Base-by-base conservation (phyloP, 768 basidiomycete genomes). In the Lentinula edodes region DNA sequence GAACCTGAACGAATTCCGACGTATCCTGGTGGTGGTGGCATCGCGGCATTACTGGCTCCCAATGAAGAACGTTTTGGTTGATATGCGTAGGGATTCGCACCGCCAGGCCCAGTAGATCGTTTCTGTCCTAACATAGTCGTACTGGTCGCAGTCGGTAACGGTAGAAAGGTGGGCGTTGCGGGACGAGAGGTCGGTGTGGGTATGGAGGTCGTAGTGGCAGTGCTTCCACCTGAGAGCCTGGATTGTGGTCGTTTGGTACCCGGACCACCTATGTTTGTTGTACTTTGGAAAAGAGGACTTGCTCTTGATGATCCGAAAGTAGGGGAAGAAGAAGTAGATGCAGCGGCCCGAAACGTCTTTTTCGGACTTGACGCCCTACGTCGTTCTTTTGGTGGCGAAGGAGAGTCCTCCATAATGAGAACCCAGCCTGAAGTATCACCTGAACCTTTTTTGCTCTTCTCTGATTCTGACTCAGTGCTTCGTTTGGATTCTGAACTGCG, bases 341-440 rank as follows among this genome's bases (percentile, higher is more conserved):
- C 70, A 32, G 75, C 72, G n/a, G 79, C 74, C 48, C 78, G 82
- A 70, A 82, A 86, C 7, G 78, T 69, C 41, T 79, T 78, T n/a
- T 83, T 79, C 20, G 89, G 88, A 64, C 86, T 90, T 16, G 87
- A 84, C 41, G 82, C 71, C 66, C 88, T 79, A 61, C 88, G 78
- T 62, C 78, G 76, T 68, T 85, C 84, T 62, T 84, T 88, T 35
- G 76, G 77, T 20, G 88, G 89, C 15, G 86, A 86, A 23, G 90
- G 88, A 2, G 88, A 87, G 68, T 92, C 91, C 65, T 93, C 91
- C 90, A 92, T 91, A 54, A 93, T 90, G 41, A 93, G 82, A 45
- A 93, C 91, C 91, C 91, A 93, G 59, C 91, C 91, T 41, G 90
- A 84, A 10, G 86, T 75, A 66, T 91, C 89, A 43, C 78, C 28